A percentile compares a stretch with the other conserved stretches of the same genome.
Conservation (phyloP, 2,329 filamentous ascomycete species). For the Pseudogymnoascus sp. region DNA sequence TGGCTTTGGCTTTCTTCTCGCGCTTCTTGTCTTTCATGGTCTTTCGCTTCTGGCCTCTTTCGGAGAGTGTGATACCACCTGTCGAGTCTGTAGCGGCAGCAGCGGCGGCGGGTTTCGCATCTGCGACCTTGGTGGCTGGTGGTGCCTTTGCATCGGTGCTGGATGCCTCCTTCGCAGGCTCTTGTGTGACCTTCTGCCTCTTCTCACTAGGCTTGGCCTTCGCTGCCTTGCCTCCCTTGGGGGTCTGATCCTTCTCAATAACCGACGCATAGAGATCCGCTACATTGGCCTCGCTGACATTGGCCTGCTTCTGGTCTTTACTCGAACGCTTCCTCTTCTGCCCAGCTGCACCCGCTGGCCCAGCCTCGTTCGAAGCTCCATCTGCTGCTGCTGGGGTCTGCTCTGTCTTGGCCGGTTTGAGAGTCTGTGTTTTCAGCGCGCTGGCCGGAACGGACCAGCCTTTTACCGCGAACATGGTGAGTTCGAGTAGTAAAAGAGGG, state of each 20-base stretch:
- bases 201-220: slow-evolving; percentile 24
- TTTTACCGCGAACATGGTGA: slow-evolving; percentile 78
- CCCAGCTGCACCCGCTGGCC: slow-evolving; percentile 28
- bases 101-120: slow-evolving; percentile 21
- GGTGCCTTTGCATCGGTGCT: slow-evolving; percentile 14
- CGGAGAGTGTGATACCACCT: not conserved
- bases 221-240: slow-evolving; percentile 24
- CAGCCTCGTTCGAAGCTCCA: slow-evolving; percentile 24
- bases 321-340: slow-evolving; percentile 43
- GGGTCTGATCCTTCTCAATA: slow-evolving; percentile 56
- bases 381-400: slow-evolving; percentile 23
- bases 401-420: slow-evolving; percentile 13
- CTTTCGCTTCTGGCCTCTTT: slow-evolving; percentile 22
- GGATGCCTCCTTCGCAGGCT: slow-evolving; percentile 20
- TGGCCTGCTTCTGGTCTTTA: slow-evolving; percentile 43
- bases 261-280: slow-evolving; percentile 70
- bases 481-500: not conserved
- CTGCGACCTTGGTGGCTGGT: slow-evolving; percentile 18
- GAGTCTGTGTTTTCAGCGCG: slow-evolving; percentile 58
- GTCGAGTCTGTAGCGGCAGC: slow-evolving; percentile 16
- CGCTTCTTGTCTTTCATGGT: slow-evolving; percentile 32
- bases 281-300: slow-evolving; percentile 61
- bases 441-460: slow-evolving; percentile 79
- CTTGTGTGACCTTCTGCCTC: slow-evolving; percentile 21
- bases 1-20: slow-evolving; percentile 21